These are phyloP conservation scores for Lasiodiplodia sp. DNA, from an alignment of 2,329 filamentous ascomycete genomes.

Conservation along the genomic window DNA sequence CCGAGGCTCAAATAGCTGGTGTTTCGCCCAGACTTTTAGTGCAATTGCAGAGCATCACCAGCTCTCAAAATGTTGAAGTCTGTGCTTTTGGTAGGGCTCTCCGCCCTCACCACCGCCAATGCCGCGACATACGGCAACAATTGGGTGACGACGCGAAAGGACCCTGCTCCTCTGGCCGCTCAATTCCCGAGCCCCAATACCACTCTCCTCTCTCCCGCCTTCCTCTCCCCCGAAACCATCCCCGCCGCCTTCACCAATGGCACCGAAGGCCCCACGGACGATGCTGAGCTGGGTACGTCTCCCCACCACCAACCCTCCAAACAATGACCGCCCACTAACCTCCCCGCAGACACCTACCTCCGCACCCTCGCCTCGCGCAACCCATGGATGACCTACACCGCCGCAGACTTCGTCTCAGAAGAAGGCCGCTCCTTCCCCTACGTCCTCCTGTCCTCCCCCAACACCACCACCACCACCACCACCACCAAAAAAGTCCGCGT, in stretches of 20 bases:
- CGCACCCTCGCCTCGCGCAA: constrained; percentile 41
- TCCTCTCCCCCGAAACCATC: constrained; percentile 39
- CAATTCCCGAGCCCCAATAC: constrained; percentile 44
- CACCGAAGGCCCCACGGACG: constrained; percentile 43
- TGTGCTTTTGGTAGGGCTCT: background rate
- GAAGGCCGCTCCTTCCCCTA: constrained; percentile 45
- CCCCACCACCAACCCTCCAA: background rate
- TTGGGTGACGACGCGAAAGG: constrained; percentile 37
- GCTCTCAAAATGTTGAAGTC: background rate
- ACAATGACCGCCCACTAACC: background rate
- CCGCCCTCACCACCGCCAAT: background rate
- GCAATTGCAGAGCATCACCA: background rate
- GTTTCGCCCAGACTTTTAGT: background rate
- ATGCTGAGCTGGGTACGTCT: constrained; percentile 35
- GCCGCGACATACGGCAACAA: constrained; percentile 41
- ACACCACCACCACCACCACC: constrained; percentile 34
- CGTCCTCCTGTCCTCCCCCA: constrained; percentile 37
- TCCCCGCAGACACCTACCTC: constrained; percentile 38
- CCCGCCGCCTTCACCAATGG: constrained; percentile 40
- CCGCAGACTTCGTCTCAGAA: constrained; percentile 42
- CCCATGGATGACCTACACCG: constrained; percentile 41
- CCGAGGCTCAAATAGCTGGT: background rate
- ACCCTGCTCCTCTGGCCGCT: constrained; percentile 43
- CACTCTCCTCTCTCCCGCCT: constrained; percentile 43
- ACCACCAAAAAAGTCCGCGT: constrained; percentile 42